phyloP scores from a whole-genome alignment of 1,284 basidiomycete species.

The Chalciporus piperatoides region DNA sequence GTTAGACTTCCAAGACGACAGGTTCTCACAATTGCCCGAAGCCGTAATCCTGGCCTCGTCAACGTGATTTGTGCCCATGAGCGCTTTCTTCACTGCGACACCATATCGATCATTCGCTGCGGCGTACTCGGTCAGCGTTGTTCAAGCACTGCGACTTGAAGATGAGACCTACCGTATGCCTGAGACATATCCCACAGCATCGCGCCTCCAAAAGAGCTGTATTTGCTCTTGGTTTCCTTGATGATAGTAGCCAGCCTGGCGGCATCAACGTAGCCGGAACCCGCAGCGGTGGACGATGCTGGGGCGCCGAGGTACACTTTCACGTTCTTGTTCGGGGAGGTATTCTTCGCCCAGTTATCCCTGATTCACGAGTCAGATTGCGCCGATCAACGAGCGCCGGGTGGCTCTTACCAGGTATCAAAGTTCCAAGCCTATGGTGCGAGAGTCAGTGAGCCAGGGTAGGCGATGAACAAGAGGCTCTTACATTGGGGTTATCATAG shows the following conservation, averaged over 20 bases:
- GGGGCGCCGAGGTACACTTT: constrained; percentile 66
- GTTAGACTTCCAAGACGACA: no score
- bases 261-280: constrained; percentile 51
- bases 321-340: constrained; percentile 54
- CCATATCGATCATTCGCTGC: constrained; percentile 28
- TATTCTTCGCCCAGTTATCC: constrained; percentile 63
- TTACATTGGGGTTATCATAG: constrained; percentile 42
- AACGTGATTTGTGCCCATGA: neutral
- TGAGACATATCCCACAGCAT: constrained; percentile 70
- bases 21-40: no score
- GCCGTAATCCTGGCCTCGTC: no score
- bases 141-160: neutral
- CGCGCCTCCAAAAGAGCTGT: constrained; percentile 64
- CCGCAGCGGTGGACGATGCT: constrained; percentile 47
- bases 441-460: neutral
- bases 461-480: constrained; percentile 5
- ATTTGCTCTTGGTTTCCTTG: constrained; percentile 42
- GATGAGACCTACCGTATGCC: constrained; percentile 41
- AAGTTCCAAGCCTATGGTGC: constrained; percentile 50
- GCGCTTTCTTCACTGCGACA: constrained; percentile 20
- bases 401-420: constrained; percentile 32
- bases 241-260: constrained; percentile 46
- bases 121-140: neutral
- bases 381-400: no score
- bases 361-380: no score